Evolutionary conservation across 2,329 filamentous ascomycete genomes (phyloP).

Genomic region (Graphiopsis chlorocephala): DNA sequence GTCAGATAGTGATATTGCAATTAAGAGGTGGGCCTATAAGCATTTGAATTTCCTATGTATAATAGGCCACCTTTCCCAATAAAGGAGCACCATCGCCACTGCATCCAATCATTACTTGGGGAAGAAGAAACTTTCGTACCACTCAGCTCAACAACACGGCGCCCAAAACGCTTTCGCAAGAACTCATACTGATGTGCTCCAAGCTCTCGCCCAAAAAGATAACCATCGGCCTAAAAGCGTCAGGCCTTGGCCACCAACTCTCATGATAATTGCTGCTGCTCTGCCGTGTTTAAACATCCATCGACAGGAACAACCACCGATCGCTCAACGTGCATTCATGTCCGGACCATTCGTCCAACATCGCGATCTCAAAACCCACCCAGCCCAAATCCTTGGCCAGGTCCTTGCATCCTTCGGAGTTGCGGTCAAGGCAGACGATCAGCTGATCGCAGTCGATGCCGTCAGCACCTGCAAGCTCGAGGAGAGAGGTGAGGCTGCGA

Average conservation of each 20-base stretch:
- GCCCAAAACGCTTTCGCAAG: not conserved
- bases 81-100: not conserved
- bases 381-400: conserved; percentile 82
- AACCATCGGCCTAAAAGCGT: not conserved
- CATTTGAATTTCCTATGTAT: not conserved
- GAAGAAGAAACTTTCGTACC: not conserved
- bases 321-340: conserved; percentile 65
- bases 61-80: not conserved
- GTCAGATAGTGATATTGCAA: not conserved
- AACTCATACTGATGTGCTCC: not conserved
- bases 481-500: conserved; percentile 76
- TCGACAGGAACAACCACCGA: conserved; percentile 81
- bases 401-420: conserved; percentile 62
- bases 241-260: not conserved
- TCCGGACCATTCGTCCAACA: conserved; percentile 69
- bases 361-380: conserved; percentile 85
- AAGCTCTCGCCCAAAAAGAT: not conserved
- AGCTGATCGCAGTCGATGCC: conserved; percentile 71
- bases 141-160: not conserved
- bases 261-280: not conserved
- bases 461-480: conserved; percentile 77
- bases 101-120: not conserved
- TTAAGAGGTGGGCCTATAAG: not conserved
- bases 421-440: conserved; percentile 77
- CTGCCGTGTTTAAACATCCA: conserved; percentile 64